Evolutionary conservation across 2,329 filamentous ascomycete species (phyloP).

Genomic region (Thermomyces lanuginosus): DNA sequence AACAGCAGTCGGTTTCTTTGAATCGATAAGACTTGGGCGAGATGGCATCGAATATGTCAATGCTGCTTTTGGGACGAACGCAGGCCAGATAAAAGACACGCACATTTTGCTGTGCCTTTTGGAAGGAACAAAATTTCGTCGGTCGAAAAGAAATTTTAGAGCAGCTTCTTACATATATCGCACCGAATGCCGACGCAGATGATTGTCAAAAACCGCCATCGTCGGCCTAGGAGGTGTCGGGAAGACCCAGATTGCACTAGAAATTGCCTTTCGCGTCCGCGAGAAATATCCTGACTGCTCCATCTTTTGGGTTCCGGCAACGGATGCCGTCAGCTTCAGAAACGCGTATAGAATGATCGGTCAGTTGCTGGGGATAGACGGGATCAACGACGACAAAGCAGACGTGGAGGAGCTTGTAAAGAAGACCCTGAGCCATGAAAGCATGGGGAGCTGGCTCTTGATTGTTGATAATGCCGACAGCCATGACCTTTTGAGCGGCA

Average conservation of each 20-base stretch:
- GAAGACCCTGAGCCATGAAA: conserved; percentile 6
- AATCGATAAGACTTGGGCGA: no score
- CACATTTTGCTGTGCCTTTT: no score
- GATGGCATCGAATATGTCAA: no score
- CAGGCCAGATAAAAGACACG: no score
- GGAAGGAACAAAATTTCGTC: no score
- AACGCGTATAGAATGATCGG: conserved; percentile 1
- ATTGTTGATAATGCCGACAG: conserved; percentile 16
- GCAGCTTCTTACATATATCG: no score
- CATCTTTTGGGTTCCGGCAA: conserved; percentile 2
- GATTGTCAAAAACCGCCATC: conserved; percentile 3
- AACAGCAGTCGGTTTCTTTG: no score
- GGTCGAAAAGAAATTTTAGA: no score
- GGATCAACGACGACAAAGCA: not conserved
- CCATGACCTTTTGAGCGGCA: no score
- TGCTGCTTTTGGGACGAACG: no score
- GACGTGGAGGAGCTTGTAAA: conserved; percentile 7
- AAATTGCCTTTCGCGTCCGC: conserved; percentile 5
- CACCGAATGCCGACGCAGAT: no score
- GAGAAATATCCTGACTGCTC: not conserved
- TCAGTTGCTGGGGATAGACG: not conserved
- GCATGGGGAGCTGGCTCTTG: conserved; percentile 13
- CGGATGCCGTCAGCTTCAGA: not conserved
- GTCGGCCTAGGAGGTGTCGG: conserved; percentile 8
- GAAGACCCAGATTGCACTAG: conserved; percentile 7